A percentile compares a stretch with the other conserved stretches of the same genome.
These are phyloP conservation scores for Tetrahymena elliotti DNA, from an alignment of 73 alveolate genomes.

Conservation along the genomic window DNA sequence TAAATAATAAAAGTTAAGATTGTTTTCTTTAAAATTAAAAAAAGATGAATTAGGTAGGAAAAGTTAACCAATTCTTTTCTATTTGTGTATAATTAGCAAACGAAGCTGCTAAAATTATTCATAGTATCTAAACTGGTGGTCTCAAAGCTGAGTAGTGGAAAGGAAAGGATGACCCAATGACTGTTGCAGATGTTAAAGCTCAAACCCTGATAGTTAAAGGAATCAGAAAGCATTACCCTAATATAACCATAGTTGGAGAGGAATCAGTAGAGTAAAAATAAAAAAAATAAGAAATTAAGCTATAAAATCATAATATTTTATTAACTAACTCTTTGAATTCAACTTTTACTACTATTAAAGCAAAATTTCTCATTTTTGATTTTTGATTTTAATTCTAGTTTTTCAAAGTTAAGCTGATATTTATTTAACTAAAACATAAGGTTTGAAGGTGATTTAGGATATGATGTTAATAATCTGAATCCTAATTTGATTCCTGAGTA, in stretches of 20 bases:
- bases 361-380: too few relatives aligned
- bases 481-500: not conserved
- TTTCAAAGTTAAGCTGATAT: not conserved
- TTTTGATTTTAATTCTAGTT: not conserved
- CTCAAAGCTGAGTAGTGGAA: slow-evolving; percentile 9
- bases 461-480: not conserved
- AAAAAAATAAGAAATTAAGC: too few relatives aligned
- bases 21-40: too few relatives aligned
- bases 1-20: not conserved
- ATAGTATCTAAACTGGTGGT: slow-evolving; percentile 4
- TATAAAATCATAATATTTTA: too few relatives aligned
- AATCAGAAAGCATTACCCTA: slow-evolving; percentile 29
- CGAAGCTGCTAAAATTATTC: slow-evolving; percentile 32
- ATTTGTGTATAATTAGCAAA: slow-evolving; percentile 25
- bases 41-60: not conserved
- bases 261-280: not conserved
- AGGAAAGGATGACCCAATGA: slow-evolving; percentile 42
- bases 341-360: too few relatives aligned
- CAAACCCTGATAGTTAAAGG: slow-evolving; percentile 7
- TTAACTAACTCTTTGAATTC: too few relatives aligned
- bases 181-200: slow-evolving; percentile 42
- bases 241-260: slow-evolving; percentile 37
- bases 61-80: slow-evolving; percentile 34
- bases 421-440: not conserved
- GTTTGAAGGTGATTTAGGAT: slow-evolving; percentile 4